A percentile compares a stretch with the other conserved stretches of the same genome.
Evolutionary conservation across 768 basidiomycete species (phyloP).

Genomic region (Hemileccinum impolitum): DNA sequence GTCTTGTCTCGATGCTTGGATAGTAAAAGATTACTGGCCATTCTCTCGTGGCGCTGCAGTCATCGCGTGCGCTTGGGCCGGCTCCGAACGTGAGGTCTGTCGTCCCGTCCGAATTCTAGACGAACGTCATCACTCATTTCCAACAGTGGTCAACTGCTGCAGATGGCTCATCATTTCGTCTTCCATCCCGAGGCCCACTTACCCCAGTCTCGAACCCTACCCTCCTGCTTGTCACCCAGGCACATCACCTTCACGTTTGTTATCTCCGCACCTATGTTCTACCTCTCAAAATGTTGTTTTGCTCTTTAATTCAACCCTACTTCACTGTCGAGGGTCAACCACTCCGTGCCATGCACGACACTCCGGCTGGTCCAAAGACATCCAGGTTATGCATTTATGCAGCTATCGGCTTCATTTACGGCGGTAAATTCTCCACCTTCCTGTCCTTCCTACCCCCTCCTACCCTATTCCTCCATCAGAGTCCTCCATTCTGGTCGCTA

Average conservation of each 20-base stretch:
- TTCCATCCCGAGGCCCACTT: conserved; percentile 56
- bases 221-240: conserved; percentile 62
- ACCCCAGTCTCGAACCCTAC: conserved; percentile 53
- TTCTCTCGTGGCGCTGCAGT: conserved; percentile 52
- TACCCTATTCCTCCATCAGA: conserved; percentile 36
- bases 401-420: conserved; percentile 57
- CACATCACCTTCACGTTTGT: conserved; percentile 52
- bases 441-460: neutral
- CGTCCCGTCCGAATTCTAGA: neutral
- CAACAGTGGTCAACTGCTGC: conserved; percentile 52
- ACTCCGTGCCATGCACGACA: conserved; percentile 29
- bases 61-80: conserved; percentile 63
- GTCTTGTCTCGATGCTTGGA: conserved; percentile 60
- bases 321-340: conserved; percentile 34
- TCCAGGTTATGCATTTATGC: conserved; percentile 52
- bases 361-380: conserved; percentile 35
- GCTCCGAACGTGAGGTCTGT: conserved; percentile 55
- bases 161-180: conserved; percentile 47
- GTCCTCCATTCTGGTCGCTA: conserved; percentile 57
- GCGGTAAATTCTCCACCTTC: conserved; percentile 37
- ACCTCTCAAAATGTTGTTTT: conserved; percentile 45
- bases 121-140: conserved; percentile 1
- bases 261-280: conserved; percentile 47
- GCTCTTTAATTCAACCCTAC: conserved; percentile 43
- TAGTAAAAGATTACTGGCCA: conserved; percentile 52